phyloP scores from a whole-genome alignment of 148 eudicot species.

The Heliamphora exappendiculata region DNA sequence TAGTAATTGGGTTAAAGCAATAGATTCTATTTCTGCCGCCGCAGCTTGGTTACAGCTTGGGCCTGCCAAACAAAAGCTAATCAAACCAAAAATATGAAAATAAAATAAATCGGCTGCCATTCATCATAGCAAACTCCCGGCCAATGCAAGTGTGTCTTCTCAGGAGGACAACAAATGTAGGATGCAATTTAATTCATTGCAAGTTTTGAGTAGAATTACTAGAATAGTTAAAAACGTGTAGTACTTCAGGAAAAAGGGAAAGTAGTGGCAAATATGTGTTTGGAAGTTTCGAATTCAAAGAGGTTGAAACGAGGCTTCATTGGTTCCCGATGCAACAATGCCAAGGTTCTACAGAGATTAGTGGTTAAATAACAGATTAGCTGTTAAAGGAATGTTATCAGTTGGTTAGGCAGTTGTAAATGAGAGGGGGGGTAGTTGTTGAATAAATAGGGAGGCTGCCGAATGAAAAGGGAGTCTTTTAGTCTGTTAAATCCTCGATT shows the following conservation, averaged over 20 bases:
- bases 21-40: not conserved
- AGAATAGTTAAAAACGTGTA: not conserved
- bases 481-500: too few species aligned
- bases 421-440: too few species aligned
- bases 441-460: too few species aligned
- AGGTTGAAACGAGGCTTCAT: not conserved
- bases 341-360: too few species aligned
- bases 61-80: not conserved
- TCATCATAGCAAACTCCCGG: not conserved
- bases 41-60: not conserved
- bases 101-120: not conserved
- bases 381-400: too few species aligned
- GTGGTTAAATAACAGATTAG: too few species aligned
- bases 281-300: not conserved
- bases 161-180: not conserved
- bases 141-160: not conserved
- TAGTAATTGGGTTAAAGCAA: not conserved
- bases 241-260: not conserved
- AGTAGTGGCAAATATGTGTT: not conserved
- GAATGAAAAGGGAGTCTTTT: too few species aligned
- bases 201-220: not conserved
- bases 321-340: not conserved
- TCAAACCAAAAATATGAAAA: not conserved
- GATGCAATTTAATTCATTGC: not conserved
- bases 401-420: too few species aligned